Evolutionary conservation across 2,329 filamentous ascomycete genomes (phyloP).

Genomic region (Hymenoscyphus scutula): DNA sequence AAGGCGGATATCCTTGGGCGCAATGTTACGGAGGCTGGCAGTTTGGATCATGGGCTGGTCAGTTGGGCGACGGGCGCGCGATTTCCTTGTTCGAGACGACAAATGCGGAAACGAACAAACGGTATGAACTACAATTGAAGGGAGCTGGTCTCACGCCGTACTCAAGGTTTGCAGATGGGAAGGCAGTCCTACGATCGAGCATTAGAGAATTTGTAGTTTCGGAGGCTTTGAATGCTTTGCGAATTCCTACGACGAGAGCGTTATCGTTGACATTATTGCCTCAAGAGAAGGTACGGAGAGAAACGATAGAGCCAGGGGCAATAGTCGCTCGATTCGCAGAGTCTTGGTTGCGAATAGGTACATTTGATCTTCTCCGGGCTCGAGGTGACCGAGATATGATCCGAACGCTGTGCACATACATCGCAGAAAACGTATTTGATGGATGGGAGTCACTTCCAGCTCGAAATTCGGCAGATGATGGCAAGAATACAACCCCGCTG

Average conservation of each 20-base stretch:
- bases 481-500: constrained; percentile 41
- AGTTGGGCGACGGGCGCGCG: constrained; percentile 89
- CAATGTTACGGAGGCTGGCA: constrained; percentile 91
- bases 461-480: constrained; percentile 50
- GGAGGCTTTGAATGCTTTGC: constrained; percentile 80
- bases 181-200: constrained; percentile 86
- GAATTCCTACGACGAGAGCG: constrained; percentile 83
- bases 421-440: constrained; percentile 81
- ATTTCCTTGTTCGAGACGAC: constrained; percentile 92
- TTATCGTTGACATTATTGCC: constrained; percentile 78
- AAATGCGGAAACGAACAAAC: constrained; percentile 65
- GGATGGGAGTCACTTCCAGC: constrained; percentile 84
- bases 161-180: constrained; percentile 92
- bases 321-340: constrained; percentile 91
- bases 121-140: constrained; percentile 92
- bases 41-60: constrained; percentile 88
- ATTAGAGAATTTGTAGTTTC: constrained; percentile 94
- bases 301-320: constrained; percentile 82
- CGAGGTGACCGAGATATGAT: constrained; percentile 75
- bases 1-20: constrained; percentile 91
- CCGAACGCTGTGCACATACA: constrained; percentile 73
- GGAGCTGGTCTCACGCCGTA: constrained; percentile 93
- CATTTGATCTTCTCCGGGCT: constrained; percentile 85
- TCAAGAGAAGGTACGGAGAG: constrained; percentile 69
- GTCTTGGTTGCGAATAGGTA: constrained; percentile 90